phyloP scores from a whole-genome alignment of 768 basidiomycete species.

The Coprinopsis sp. region DNA sequence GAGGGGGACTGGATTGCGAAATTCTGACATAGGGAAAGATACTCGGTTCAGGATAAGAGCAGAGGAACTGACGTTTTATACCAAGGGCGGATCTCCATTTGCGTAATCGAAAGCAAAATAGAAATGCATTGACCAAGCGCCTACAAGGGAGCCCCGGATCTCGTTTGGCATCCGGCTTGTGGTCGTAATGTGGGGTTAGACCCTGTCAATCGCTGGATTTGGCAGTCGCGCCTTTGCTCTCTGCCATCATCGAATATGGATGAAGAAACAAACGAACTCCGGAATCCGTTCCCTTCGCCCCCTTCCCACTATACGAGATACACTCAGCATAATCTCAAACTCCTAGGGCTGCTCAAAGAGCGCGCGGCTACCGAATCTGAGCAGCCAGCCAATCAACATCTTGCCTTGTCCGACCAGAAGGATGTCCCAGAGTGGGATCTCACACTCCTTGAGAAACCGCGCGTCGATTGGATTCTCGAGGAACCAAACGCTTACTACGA shows the following conservation, averaged over 20 bases:
- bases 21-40: slow-evolving; percentile 15
- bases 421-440: slow-evolving; percentile 80
- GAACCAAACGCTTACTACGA: slow-evolving; percentile 69
- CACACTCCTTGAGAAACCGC: slow-evolving; percentile 73
- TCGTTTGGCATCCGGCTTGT: slow-evolving; percentile 9
- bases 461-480: slow-evolving; percentile 87
- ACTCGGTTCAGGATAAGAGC: background rate
- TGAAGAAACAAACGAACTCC: slow-evolving; percentile 70
- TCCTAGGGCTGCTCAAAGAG: slow-evolving; percentile 59
- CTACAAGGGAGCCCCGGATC: background rate
- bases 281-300: slow-evolving; percentile 87
- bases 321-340: slow-evolving; percentile 65
- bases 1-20: slow-evolving; percentile 27
- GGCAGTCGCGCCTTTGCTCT: slow-evolving; percentile 6
- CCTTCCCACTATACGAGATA: slow-evolving; percentile 81
- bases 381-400: slow-evolving; percentile 49
- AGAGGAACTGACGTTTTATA: no score
- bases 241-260: slow-evolving; percentile 39
- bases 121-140: no score
- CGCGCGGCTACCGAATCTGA: slow-evolving; percentile 38
- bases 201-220: slow-evolving; percentile 5
- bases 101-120: slow-evolving; percentile 3
- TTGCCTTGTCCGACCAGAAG: slow-evolving; percentile 61
- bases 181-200: no score
- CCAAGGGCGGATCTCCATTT: no score